Base-by-base conservation (phyloP, 768 basidiomycete genomes). In the Tulasnella sp. region DNA sequence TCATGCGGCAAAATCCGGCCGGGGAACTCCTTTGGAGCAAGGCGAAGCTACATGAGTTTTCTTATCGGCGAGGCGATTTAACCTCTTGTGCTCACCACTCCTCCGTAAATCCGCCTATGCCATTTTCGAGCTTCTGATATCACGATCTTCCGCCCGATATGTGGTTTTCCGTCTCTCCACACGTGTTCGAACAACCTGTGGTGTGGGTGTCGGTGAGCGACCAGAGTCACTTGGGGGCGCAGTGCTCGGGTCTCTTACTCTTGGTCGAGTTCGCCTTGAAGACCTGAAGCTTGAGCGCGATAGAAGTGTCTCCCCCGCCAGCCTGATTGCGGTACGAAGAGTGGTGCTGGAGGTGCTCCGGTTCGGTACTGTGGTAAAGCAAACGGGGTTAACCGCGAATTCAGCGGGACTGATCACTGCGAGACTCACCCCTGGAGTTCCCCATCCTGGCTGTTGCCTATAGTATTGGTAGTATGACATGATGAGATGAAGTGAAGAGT, bases 31-130 rank as follows among this genome's bases (percentile, higher is more conserved):
- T 91, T 79, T 18, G 37, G 61, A 75, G 39, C 20, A 23, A 69
- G 55, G 29, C 73, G 37, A 77, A 6, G 51, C 23, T 9, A 35
- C 16, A 16, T 67, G 61, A 67, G 61, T 32, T 32, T 29, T 67
- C 61, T 67, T 67, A 77, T 75, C 61, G 61, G 32, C 3, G 26
- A 10, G 29, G 32, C 32, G 61, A 26, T 67, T 67, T 16, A 10
- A 11, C 23, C 29, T 29, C 23, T 26, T 9, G 32, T 32, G 72
- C 75, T 61, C 76, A 44, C 80, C 35, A 88, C 79, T 69, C 88
- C 88, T 39, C 89, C 89, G 82, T 93, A 94, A 5, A 89, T 89
- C 35, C 89, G 88, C 74, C 87, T 86, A 83, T 93, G 91, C 88
- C 88, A 92, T 77, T 88, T 86, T 42, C 86, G 85, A 3, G 92